Evolutionary conservation across 2,329 filamentous ascomycete genomes (phyloP).

Genomic region (Ceratocystis lukuohia): DNA sequence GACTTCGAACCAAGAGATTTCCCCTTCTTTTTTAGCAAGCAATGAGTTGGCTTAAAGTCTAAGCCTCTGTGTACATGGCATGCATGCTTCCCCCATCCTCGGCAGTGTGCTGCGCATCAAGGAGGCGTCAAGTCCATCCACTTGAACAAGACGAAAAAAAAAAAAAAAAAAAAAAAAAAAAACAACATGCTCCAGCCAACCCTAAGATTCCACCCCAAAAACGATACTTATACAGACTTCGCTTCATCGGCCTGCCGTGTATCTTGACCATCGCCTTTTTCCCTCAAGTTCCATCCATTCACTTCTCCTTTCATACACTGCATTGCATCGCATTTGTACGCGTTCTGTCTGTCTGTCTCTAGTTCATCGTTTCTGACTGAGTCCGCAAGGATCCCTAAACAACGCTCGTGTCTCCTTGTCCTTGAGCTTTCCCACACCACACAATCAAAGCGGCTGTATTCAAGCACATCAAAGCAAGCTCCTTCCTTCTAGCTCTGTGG

Average conservation of each 20-base stretch:
- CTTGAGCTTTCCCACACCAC: neutral
- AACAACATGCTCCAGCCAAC: too few species aligned
- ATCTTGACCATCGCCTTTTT: slow-evolving; percentile 8
- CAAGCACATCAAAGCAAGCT: neutral
- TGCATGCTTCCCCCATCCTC: too few species aligned
- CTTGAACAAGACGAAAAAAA: neutral
- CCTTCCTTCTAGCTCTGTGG: neutral
- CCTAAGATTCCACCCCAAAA: neutral
- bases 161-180: neutral
- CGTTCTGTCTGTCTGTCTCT: neutral
- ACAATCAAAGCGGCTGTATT: neutral
- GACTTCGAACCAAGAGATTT: neutral
- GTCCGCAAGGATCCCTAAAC: neutral
- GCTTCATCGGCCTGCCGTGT: slow-evolving; percentile 1
- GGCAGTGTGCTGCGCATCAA: too few species aligned
- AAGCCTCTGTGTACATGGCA: too few species aligned
- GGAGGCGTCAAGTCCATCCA: neutral
- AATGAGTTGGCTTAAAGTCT: too few species aligned
- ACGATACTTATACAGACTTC: slow-evolving; percentile 1
- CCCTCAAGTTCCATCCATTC: neutral
- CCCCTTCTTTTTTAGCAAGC: neutral
- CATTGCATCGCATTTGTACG: slow-evolving; percentile 4
- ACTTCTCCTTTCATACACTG: neutral
- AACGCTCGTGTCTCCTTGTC: neutral
- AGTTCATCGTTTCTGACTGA: neutral